A percentile compares a stretch with the other conserved stretches of the same genome.
phyloP scores from a whole-genome alignment of 2,329 filamentous ascomycete genomes.

The Chaetomium olivaceum region DNA sequence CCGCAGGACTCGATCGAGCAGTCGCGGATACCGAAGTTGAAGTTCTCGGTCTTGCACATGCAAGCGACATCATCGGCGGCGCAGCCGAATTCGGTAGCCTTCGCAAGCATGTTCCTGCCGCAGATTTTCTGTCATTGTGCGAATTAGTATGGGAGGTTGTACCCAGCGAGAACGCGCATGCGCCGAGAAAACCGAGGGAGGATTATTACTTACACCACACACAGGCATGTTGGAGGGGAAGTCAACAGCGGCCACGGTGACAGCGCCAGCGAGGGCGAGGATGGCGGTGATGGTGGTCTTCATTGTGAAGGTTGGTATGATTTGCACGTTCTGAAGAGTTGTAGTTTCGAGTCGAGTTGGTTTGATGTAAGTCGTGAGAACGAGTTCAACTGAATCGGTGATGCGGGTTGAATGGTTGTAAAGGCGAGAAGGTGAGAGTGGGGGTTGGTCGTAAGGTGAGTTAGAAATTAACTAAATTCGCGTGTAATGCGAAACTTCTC shows the following conservation, averaged over 20 bases:
- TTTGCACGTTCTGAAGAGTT: no score
- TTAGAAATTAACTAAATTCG: background rate
- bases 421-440: background rate
- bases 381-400: conserved; percentile 8
- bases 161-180: background rate
- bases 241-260: conserved; percentile 45
- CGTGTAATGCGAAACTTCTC: conserved; percentile 2
- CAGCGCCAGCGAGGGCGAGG: conserved; percentile 42
- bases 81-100: conserved; percentile 51
- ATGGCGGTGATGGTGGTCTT: conserved; percentile 47
- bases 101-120: conserved; percentile 52
- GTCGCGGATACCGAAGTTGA: conserved; percentile 53
- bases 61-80: conserved; percentile 43
- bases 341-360: background rate
- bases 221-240: conserved; percentile 44
- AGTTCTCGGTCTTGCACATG: conserved; percentile 50
- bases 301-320: conserved; percentile 46
- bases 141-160: background rate
- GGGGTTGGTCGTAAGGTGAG: conserved; percentile 1
- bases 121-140: conserved; percentile 46
- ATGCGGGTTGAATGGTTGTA: background rate
- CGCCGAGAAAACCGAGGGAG: background rate
- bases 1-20: conserved; percentile 50
- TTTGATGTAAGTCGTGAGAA: background rate
- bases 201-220: conserved; percentile 52